Evolutionary conservation across 2,329 filamentous ascomycete genomes (phyloP).

Genomic region (Tolypocladium inflatum): DNA sequence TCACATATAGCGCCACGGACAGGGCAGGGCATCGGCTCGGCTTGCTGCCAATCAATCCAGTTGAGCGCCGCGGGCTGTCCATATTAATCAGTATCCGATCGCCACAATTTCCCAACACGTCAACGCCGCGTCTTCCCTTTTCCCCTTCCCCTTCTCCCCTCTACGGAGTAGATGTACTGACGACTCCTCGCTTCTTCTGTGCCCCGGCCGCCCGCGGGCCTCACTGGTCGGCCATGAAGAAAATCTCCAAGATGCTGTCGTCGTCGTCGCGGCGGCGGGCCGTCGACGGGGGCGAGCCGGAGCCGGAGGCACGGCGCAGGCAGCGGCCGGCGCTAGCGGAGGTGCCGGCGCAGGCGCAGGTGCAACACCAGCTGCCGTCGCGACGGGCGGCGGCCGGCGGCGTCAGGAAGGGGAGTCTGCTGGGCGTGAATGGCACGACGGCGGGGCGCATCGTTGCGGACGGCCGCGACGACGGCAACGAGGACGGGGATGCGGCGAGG

Average conservation of each 20-base stretch:
- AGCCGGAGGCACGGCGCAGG: slow-evolving; percentile 5
- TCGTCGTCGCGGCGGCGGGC: slow-evolving; percentile 12
- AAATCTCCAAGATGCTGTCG: slow-evolving; percentile 25
- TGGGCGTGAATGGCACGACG: slow-evolving; percentile 5
- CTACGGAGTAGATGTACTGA: background rate
- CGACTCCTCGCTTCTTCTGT: background rate
- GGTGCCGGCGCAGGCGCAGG: slow-evolving; percentile 15
- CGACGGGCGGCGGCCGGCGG: slow-evolving; percentile 7
- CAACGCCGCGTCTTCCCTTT: background rate
- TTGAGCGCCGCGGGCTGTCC: background rate
- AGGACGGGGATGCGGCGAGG: background rate
- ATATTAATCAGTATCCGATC: background rate
- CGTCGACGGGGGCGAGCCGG: slow-evolving; percentile 6
- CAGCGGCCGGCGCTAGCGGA: slow-evolving; percentile 6
- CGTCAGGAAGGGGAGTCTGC: slow-evolving; percentile 1
- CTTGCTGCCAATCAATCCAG: background rate
- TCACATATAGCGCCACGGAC: background rate
- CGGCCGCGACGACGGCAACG: slow-evolving; percentile 5
- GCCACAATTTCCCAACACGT: background rate
- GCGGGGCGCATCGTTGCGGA: slow-evolving; percentile 19
- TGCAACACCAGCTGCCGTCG: slow-evolving; percentile 24
- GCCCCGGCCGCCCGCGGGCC: background rate
- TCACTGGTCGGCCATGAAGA: slow-evolving; percentile 19
- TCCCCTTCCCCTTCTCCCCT: background rate
- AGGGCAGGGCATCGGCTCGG: background rate